Evolutionary conservation across 495 filamentous ascomycete genomes (phyloP), one percentile per base, ranked within the genome.

Genomic region (Talaromyces proteolyticus): DNA sequence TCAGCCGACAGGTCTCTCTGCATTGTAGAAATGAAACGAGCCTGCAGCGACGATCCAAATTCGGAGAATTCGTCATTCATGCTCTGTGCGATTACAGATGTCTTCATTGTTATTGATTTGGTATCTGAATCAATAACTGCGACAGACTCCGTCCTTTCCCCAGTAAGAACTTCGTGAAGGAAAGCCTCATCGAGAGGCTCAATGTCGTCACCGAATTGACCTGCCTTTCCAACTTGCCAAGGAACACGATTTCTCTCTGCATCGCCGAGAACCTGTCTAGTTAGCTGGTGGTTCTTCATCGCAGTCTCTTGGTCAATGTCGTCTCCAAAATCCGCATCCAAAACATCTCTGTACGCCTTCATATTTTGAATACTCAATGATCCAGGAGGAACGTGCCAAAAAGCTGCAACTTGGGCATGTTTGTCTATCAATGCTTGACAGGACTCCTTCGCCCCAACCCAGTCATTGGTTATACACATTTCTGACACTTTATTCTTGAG

Each of bases 151-250:
- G 14, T 14, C 34, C 18, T 46, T 17, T 46, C 44, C 26, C 44
- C 44, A 2, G 51, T 59, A 44, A 62, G 17, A 38, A 62, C 51
- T 18, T 57, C 52, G 16, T 55, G 47, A 29, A 59, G n/a, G 8
- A 62, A 55, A 14, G 2, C 42, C 40, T 59, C 54, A 41, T 62
- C 39, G n/a, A 59, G 49, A 25, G 57, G 57, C 43, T 62, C 57
- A 19, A 59, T 55, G 14, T 53, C 17, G 42, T 49, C 44, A 19
- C 48, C 54, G n/a, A 36, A 46, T 37, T 59, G n/a, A 7, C 54
- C 54, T 17, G 52, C 44, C 49, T 57, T 57, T n/a, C 59, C 54
- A 17, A 62, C 54, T 47, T 55, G 57, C 59, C 57, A 62, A 19
- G 59, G 52, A 18, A 57, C 49, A 19, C 57, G 53, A 10, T 14